phyloP scores from a whole-genome alignment of 2,329 filamentous ascomycete genomes.

The Fusarium pseudoanthophilum region DNA sequence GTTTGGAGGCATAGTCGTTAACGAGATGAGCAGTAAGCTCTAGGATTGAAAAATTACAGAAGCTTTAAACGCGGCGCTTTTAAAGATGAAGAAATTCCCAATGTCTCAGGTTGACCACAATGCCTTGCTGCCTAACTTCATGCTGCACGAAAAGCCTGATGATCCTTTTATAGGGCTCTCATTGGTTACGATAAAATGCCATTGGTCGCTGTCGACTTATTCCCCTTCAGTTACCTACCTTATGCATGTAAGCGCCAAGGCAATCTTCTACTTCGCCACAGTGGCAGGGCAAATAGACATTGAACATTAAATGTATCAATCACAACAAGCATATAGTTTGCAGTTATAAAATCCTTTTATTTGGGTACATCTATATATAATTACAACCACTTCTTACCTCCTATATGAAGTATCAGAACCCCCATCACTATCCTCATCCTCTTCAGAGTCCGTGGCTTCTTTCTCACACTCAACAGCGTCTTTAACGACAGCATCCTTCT shows the following conservation, averaged over 20 bases:
- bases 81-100: not conserved
- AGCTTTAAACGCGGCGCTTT: not conserved
- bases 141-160: not conserved
- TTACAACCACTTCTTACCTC: not conserved
- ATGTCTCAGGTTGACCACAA: fast-evolving
- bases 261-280: not conserved
- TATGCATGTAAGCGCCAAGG: not conserved
- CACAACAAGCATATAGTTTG: not conserved
- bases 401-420: not conserved
- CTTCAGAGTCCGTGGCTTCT: not conserved
- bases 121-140: not conserved
- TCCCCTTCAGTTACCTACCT: not conserved
- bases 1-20: not conserved
- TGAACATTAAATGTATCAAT: no score
- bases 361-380: not conserved
- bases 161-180: not conserved
- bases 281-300: not conserved
- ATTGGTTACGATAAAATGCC: not conserved
- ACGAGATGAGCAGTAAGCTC: not conserved
- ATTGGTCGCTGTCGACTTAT: not conserved
- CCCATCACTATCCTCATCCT: not conserved
- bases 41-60: not conserved
- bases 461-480: fast-evolving
- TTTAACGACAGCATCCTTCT: not conserved
- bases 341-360: not conserved